Conservation (phyloP, 257 asterid species). For the Primulina tabacum region DNA sequence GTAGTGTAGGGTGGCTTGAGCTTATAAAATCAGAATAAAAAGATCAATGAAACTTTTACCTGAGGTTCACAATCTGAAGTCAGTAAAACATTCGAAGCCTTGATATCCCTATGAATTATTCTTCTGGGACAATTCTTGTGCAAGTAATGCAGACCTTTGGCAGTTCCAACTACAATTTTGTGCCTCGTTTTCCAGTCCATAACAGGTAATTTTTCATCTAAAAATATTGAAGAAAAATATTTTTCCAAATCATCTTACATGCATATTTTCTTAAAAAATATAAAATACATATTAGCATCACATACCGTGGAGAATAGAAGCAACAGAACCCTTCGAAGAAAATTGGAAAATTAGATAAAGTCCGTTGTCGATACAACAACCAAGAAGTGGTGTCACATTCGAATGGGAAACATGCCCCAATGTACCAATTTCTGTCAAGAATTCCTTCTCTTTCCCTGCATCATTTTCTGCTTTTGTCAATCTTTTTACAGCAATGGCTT, state of each 20-base stretch:
- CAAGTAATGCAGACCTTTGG: conserved; percentile 78
- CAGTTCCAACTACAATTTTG: conserved; percentile 84
- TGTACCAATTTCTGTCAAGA: conserved; percentile 84
- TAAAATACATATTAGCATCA: neutral
- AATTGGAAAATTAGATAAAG: conserved; percentile 89
- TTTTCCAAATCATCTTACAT: neutral
- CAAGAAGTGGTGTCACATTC: conserved; percentile 69
- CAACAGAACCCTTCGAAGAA: conserved; percentile 84
- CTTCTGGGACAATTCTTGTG: conserved; percentile 90
- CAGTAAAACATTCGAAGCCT: conserved; percentile 70
- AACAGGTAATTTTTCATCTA: conserved; percentile 57
- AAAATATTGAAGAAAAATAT: neutral
- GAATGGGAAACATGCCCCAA: conserved; percentile 83
- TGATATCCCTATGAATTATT: conserved; percentile 88
- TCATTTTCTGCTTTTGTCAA: conserved; percentile 57
- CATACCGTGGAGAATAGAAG: conserved; percentile 85
- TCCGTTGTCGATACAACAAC: conserved; percentile 86
- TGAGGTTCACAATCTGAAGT: conserved; percentile 81
- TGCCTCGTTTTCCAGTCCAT: conserved; percentile 88
- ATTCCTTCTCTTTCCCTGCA: conserved; percentile 87
- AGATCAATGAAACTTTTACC: conserved; percentile 35
- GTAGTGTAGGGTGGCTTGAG: no score
- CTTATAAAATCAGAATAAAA: neutral
- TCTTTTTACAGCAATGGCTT: conserved; percentile 80
- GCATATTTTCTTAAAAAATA: no score